phyloP scores from a whole-genome alignment of 805 yeast species.

The Myxozyma geophila region DNA sequence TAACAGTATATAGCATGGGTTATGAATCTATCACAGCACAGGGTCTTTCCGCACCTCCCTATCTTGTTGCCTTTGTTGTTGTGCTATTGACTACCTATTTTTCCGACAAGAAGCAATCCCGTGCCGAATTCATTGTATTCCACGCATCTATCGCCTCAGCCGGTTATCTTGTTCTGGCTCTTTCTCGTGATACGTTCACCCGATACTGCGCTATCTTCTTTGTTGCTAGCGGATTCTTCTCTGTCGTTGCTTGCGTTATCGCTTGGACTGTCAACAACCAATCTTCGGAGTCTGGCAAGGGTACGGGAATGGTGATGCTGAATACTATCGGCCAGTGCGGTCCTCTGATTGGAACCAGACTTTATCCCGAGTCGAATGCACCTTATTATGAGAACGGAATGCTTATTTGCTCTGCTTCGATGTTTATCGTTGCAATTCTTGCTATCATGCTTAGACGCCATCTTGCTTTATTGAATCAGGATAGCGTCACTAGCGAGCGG shows the following conservation, averaged over 20 bases:
- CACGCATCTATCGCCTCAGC: slow-evolving; percentile 32
- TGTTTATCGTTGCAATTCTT: slow-evolving; percentile 31
- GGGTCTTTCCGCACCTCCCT: slow-evolving; percentile 65
- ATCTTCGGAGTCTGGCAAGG: slow-evolving; percentile 41
- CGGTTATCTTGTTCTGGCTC: slow-evolving; percentile 40
- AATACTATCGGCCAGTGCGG: slow-evolving; percentile 44
- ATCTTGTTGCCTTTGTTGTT: slow-evolving; percentile 56
- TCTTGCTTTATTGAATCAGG: slow-evolving; percentile 31
- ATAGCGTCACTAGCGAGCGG: slow-evolving; percentile 21
- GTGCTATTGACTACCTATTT: slow-evolving; percentile 48
- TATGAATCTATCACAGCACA: slow-evolving; percentile 56
- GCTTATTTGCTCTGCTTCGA: slow-evolving; percentile 29
- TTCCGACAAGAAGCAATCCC: slow-evolving; percentile 48
- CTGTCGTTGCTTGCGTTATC: slow-evolving; percentile 39
- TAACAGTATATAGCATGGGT: slow-evolving; percentile 45
- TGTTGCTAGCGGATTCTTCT: slow-evolving; percentile 40
- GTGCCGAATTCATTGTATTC: slow-evolving; percentile 39
- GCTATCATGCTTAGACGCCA: slow-evolving; percentile 34
- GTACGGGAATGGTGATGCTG: slow-evolving; percentile 42
- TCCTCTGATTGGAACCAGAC: slow-evolving; percentile 41
- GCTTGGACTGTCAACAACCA: slow-evolving; percentile 43
- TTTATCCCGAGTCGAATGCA: slow-evolving; percentile 39
- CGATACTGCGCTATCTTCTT: slow-evolving; percentile 43
- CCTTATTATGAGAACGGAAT: slow-evolving; percentile 37
- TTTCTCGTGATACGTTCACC: slow-evolving; percentile 37